Conservation (phyloP, 129 eudicot genomes). For the Oenanthe sinensis region DNA sequence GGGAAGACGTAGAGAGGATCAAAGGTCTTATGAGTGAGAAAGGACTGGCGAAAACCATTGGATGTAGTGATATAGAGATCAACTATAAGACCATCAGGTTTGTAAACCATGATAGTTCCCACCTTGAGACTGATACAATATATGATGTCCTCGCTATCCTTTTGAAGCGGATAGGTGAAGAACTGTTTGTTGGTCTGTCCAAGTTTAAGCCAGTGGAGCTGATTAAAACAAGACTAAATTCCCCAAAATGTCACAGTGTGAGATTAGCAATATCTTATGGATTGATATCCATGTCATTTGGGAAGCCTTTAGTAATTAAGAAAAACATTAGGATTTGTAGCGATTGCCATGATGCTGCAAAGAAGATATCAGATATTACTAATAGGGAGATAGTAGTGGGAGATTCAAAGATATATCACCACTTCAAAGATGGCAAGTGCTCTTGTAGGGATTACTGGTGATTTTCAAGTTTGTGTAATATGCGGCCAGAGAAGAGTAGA, state of each 20-base stretch:
- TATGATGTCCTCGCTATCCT: constrained; percentile 49
- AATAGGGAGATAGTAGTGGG: constrained; percentile 69
- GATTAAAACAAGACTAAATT: constrained; percentile 25
- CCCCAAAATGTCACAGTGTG: constrained; percentile 55
- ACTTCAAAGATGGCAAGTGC: constrained; percentile 51
- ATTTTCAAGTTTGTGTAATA: constrained; percentile 7
- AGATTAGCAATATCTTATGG: constrained; percentile 63
- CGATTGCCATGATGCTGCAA: constrained; percentile 59
- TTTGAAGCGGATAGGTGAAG: constrained; percentile 33
- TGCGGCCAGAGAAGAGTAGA: not conserved
- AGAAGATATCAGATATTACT: constrained; percentile 41
- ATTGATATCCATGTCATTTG: constrained; percentile 36
- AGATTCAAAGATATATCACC: constrained; percentile 76
- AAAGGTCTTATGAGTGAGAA: constrained; percentile 38
- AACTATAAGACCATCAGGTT: constrained; percentile 44
- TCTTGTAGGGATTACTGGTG: constrained; percentile 81
- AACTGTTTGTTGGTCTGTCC: constrained; percentile 9
- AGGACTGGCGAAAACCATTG: constrained; percentile 36
- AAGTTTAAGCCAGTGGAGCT: constrained; percentile 46
- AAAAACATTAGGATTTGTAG: constrained; percentile 62
- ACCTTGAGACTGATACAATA: constrained; percentile 20
- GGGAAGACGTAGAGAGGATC: constrained; percentile 57
- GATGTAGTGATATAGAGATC: constrained; percentile 33
- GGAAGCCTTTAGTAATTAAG: constrained; percentile 46
- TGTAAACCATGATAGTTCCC: constrained; percentile 40